Conservation (phyloP, 1,284 basidiomycete species). For the Ceratobasidium sp. region DNA sequence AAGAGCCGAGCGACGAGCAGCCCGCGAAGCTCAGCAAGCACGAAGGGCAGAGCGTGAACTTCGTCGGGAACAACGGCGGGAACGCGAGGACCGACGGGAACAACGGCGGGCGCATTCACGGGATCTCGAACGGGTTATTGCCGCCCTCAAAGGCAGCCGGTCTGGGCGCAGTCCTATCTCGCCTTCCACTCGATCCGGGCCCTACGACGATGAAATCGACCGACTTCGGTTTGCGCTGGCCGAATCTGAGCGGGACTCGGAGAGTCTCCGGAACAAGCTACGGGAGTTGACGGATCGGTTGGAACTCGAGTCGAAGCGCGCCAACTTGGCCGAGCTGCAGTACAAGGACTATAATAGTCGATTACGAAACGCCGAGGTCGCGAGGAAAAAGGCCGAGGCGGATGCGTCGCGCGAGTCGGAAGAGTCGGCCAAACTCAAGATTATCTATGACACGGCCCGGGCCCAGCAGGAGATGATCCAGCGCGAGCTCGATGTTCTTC, state of each 20-base stretch:
- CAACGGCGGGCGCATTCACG: conserved; percentile 17
- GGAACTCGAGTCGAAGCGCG: conserved; percentile 31
- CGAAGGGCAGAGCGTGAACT: conserved; percentile 26
- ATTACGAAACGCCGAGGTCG: conserved; percentile 20
- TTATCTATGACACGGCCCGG: conserved; percentile 34
- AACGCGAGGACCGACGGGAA: conserved; percentile 15
- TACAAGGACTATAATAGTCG: conserved; percentile 30
- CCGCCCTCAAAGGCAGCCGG: not conserved
- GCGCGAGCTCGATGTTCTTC: conserved; percentile 27
- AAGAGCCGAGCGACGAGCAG: conserved; percentile 7
- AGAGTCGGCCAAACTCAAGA: conserved; percentile 32
- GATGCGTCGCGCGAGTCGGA: conserved; percentile 29
- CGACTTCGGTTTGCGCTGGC: conserved; percentile 13
- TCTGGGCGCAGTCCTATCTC: conserved; percentile 17
- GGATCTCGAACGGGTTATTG: conserved; percentile 22
- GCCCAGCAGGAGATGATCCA: conserved; percentile 20
- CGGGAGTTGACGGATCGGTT: conserved; percentile 22
- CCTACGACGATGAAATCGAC: conserved; percentile 5
- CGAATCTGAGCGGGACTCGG: conserved; percentile 21
- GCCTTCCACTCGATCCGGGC: not conserved
- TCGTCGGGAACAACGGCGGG: conserved; percentile 22
- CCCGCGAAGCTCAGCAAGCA: conserved; percentile 26
- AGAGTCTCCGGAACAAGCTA: conserved; percentile 23
- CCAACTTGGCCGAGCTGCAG: conserved; percentile 10
- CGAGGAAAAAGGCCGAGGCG: conserved; percentile 25